These are phyloP conservation scores for Rubia balearica DNA, from an alignment of 305 asterid species.

Conservation along the genomic window DNA sequence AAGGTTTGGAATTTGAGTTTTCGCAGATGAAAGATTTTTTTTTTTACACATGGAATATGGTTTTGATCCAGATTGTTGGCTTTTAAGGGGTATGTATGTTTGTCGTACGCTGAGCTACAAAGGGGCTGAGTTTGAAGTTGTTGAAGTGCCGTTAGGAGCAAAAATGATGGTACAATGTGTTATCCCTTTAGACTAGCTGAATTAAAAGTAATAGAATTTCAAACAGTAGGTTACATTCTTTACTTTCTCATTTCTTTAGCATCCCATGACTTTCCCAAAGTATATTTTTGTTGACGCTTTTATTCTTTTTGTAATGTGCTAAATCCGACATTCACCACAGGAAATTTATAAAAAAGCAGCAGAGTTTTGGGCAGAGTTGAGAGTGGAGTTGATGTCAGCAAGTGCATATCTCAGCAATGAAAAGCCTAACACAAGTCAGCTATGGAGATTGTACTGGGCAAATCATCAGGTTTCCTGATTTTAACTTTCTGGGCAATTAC, in stretches of 20 bases:
- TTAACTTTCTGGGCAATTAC: too few relatives aligned
- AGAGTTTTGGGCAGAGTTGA: slow-evolving; percentile 85
- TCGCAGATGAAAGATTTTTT: neutral
- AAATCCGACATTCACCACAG: slow-evolving; percentile 33
- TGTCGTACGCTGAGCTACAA: slow-evolving; percentile 99
- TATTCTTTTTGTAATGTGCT: slow-evolving; percentile 13
- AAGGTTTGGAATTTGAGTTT: slow-evolving; percentile 38
- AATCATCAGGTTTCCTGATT: slow-evolving; percentile 70
- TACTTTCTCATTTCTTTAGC: neutral
- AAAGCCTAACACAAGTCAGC: slow-evolving; percentile 59
- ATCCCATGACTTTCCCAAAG: neutral
- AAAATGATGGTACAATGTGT: slow-evolving; percentile 61
- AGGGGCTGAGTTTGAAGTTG: slow-evolving; percentile 94
- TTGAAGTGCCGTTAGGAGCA: slow-evolving; percentile 78
- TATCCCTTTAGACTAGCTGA: slow-evolving; percentile 15
- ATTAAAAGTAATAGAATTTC: slow-evolving; percentile 17
- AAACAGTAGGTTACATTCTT: slow-evolving; percentile 8
- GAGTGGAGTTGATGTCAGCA: slow-evolving; percentile 80
- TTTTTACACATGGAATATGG: neutral
- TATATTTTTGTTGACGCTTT: slow-evolving; percentile 5
- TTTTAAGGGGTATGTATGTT: slow-evolving; percentile 94
- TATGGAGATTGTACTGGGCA: slow-evolving; percentile 99
- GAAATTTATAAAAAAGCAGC: slow-evolving; percentile 85
- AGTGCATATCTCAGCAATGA: slow-evolving; percentile 45
- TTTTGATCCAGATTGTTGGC: slow-evolving; percentile 13